Conservation (phyloP, 2,329 filamentous ascomycete species). For the Tolypocladium guangdongense region DNA sequence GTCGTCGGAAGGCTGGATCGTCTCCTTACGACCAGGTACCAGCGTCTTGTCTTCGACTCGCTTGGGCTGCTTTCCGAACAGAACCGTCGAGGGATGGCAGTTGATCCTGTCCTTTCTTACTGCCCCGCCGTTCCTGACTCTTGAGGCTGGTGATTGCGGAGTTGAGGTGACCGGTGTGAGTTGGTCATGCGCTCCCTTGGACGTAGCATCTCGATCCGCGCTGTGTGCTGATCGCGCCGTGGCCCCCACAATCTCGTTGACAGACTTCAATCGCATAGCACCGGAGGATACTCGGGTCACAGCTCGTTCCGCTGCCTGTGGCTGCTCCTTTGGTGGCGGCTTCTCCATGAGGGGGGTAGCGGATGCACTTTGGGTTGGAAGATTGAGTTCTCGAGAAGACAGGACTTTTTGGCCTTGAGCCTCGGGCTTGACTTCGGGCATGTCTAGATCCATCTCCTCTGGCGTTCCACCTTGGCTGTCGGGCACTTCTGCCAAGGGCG, state of each 20-base stretch:
- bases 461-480: constrained; percentile 22
- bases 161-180: constrained; percentile 31
- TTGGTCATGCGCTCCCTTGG: constrained; percentile 20
- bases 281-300: constrained; percentile 61
- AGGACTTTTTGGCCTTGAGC: constrained; percentile 5
- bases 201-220: constrained; percentile 21
- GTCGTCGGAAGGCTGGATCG: constrained; percentile 41
- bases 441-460: constrained; percentile 25
- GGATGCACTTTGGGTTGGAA: constrained; percentile 4
- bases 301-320: constrained; percentile 35
- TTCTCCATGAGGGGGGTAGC: constrained; percentile 4
- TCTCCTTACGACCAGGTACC: constrained; percentile 27
- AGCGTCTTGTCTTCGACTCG: constrained; percentile 36
- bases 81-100: constrained; percentile 60
- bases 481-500: constrained; percentile 15
- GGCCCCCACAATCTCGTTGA: constrained; percentile 60
- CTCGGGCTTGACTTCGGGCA: constrained; percentile 12
- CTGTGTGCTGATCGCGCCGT: constrained; percentile 27
- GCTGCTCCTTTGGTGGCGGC: constrained; percentile 8
- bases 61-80: constrained; percentile 60
- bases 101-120: constrained; percentile 48
- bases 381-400: constrained; percentile 1
- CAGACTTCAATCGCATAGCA: constrained; percentile 59
- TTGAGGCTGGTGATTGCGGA: constrained; percentile 29
- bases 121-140: constrained; percentile 13